A percentile compares a stretch with the other conserved stretches of the same genome.
Evolutionary conservation across 441 rosid species (phyloP).

Genomic region (Pelargonium fulgidum): DNA sequence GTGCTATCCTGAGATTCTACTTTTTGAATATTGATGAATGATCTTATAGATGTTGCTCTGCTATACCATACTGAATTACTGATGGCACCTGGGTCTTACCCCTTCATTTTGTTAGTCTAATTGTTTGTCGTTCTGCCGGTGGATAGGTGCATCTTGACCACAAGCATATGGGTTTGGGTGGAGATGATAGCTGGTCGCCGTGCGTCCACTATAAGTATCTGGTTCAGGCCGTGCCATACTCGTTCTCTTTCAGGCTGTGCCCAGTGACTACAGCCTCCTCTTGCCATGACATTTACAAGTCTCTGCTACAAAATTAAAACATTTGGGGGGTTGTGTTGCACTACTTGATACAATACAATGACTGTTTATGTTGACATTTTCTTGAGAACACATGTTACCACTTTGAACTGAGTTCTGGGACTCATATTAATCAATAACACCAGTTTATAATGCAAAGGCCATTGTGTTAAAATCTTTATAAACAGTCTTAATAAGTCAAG

Average conservation of each 20-base stretch:
- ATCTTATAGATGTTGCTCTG: not conserved
- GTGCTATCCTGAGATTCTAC: not conserved
- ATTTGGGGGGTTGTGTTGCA: not conserved
- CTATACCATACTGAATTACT: too few relatives aligned
- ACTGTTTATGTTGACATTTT: too few relatives aligned
- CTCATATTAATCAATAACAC: too few relatives aligned
- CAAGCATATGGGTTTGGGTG: constrained; percentile 92
- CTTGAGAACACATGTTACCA: too few relatives aligned
- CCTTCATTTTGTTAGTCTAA: not conserved
- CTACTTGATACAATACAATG: too few relatives aligned
- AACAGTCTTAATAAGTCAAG: too few relatives aligned
- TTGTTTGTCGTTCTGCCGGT: constrained; percentile 9
- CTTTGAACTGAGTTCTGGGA: too few relatives aligned
- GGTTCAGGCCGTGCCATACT: constrained; percentile 65
- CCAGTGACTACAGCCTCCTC: constrained; percentile 53
- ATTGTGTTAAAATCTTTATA: too few relatives aligned
- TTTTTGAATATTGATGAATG: not conserved
- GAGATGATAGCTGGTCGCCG: constrained; percentile 97
- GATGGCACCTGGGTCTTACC: not conserved
- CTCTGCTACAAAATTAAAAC: constrained; percentile 43
- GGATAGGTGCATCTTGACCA: constrained; percentile 93
- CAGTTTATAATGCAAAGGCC: too few relatives aligned
- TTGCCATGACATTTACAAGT: constrained; percentile 46
- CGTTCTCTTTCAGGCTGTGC: constrained; percentile 61
- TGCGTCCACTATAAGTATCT: constrained; percentile 66